Base-by-base conservation (phyloP, 441 rosid genomes). In the Pelargonium australe region DNA sequence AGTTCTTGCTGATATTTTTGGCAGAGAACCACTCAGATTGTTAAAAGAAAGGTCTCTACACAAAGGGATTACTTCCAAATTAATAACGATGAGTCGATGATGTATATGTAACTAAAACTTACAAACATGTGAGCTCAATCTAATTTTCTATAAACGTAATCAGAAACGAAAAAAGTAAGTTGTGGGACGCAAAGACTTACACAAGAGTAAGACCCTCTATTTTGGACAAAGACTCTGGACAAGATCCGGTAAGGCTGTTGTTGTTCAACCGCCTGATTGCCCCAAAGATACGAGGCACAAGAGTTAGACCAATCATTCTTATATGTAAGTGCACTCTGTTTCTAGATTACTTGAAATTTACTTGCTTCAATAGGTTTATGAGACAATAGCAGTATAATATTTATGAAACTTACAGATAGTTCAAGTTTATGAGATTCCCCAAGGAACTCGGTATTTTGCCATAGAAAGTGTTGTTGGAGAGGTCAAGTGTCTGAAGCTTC, bases 41-140 rank as follows among this genome's bases (percentile, higher is more conserved):
- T 94, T 94, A 87, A 68, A 88, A 31, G 99, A 94, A 81, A 94
- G 83, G 69, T 94, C 99, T 72, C 99, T 94, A 14, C 60, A 53
- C 2, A 4, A 53, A 53, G 60, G 20, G 1, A 13, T 53, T n/a
- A 53, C 20, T 53, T 5, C 60, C 60, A 53, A 53, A 84, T 58
- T 81, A 76, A 44, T 61, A 25, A 47, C 63, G 77, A 65, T 31
- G 37, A 31, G 5, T 31, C 37, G 37, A 31, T 53, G 60, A 53
- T 16, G 60, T 53, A 53, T 53, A 14, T 53, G 60, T 61, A 41
- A 16, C 51, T 5, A 23, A 58, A 70, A 67, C 37, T 60, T 23
- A 60, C 31, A 60, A 60, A 20, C 13, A 19, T 8, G 37, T 60
- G 31, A 20, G 41, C 13, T 49, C 5, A 14, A 14, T 11, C 41